Conservation (phyloP, 495 filamentous ascomycete genomes). For the Penicillium taxi region DNA sequence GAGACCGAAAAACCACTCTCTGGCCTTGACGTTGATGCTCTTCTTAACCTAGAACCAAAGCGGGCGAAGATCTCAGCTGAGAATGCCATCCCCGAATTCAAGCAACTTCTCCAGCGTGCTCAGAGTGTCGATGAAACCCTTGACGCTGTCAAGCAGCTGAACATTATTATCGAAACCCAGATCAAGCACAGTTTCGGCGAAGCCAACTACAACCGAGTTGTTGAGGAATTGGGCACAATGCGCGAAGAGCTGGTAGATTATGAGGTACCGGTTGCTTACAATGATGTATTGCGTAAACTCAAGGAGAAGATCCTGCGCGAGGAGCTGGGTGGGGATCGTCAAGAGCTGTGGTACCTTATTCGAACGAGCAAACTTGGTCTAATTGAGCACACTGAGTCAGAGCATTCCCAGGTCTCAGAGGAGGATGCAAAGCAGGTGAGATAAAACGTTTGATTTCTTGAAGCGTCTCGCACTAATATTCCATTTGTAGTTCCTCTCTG, state of each 20-base stretch:
- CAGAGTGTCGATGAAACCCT: conserved; percentile 54
- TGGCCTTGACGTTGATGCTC: conserved; percentile 75
- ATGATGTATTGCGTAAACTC: conserved; percentile 60
- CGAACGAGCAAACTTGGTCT: conserved; percentile 60
- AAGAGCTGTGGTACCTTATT: conserved; percentile 75
- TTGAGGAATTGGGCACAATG: conserved; percentile 70
- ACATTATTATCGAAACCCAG: conserved; percentile 56
- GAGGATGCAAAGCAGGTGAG: conserved; percentile 59
- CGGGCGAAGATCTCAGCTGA: conserved; percentile 58
- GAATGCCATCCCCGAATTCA: conserved; percentile 91
- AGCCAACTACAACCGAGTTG: conserved; percentile 60
- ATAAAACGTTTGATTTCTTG: no score
- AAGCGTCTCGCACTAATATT: no score
- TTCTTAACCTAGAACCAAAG: conserved; percentile 54
- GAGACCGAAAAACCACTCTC: conserved; percentile 78
- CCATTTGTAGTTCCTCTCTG: conserved; percentile 27
- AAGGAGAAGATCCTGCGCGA: conserved; percentile 64
- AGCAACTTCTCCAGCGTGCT: conserved; percentile 60
- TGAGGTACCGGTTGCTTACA: conserved; percentile 72
- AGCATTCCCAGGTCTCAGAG: conserved; percentile 54
- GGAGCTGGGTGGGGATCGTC: conserved; percentile 71
- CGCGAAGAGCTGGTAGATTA: conserved; percentile 66
- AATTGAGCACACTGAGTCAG: conserved; percentile 54
- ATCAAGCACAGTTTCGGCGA: conserved; percentile 69
- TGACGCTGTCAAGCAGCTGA: conserved; percentile 69